Percentiles rank a stretch among this genome's conserved stretches.
These are phyloP conservation scores for Hawksworthiomyces lignivorus DNA, from an alignment of 2,329 filamentous ascomycete species.

Conservation along the genomic window DNA sequence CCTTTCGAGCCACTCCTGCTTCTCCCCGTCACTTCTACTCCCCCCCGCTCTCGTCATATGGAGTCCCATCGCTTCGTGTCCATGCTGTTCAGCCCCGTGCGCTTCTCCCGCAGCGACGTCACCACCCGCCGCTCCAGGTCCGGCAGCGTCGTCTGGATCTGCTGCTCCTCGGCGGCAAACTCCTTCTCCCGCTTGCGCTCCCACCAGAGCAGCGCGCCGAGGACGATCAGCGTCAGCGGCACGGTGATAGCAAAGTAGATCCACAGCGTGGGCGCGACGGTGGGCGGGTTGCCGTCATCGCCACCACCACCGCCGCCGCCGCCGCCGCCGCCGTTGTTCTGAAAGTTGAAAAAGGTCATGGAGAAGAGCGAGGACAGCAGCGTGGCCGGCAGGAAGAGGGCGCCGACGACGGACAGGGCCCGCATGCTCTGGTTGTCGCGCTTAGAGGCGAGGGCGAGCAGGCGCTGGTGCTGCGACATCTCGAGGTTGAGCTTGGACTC, in stretches of 20 bases:
- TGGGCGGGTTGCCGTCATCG: conserved; percentile 25
- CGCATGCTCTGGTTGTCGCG: conserved; percentile 59
- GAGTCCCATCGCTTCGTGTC: conserved; percentile 14
- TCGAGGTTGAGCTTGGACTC: conserved; percentile 57
- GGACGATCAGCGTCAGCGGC: conserved; percentile 48
- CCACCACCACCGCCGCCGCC: neutral
- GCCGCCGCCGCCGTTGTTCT: conserved; percentile 28
- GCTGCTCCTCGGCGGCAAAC: conserved; percentile 41
- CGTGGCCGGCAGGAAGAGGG: conserved; percentile 55
- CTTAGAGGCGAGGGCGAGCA: conserved; percentile 52
- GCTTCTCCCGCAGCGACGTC: conserved; percentile 45
- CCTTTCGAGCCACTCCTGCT: no score
- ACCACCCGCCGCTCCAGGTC: conserved; percentile 52
- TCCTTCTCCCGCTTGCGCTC: conserved; percentile 41
- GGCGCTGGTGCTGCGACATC: conserved; percentile 53
- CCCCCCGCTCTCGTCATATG: neutral
- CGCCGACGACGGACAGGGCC: conserved; percentile 55
- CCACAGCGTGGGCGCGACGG: conserved; percentile 48
- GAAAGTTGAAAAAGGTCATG: conserved; percentile 62
- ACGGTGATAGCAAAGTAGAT: conserved; percentile 56
- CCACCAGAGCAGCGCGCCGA: conserved; percentile 47
- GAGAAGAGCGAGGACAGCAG: conserved; percentile 56
- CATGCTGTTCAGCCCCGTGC: conserved; percentile 34
- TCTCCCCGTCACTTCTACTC: neutral
- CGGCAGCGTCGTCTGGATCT: conserved; percentile 47